phyloP scores from a whole-genome alignment of 345 rosid species.

The Clausena lansium region DNA sequence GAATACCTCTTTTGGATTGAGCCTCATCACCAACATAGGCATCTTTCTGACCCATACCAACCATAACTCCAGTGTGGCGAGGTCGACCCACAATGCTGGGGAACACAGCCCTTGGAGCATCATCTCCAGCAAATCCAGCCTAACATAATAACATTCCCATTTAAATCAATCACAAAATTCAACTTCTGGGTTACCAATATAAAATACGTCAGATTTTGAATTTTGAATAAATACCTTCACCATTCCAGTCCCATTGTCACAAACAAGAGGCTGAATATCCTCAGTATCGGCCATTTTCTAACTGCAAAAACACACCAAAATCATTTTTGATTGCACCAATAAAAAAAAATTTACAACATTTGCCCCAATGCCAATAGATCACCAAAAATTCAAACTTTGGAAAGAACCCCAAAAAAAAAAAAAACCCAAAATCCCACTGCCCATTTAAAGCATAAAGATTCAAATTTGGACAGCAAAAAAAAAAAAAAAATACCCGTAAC shows the following conservation, averaged over 20 bases:
- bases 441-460: background rate
- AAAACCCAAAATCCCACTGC: background rate
- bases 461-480: background rate
- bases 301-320: conserved; percentile 11
- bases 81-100: conserved; percentile 61
- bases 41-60: conserved; percentile 63
- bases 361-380: background rate
- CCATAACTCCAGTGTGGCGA: conserved; percentile 62
- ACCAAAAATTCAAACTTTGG: background rate
- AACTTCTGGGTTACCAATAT: background rate
- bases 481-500: background rate
- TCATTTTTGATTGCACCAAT: background rate
- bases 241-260: conserved; percentile 76
- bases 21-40: conserved; percentile 77
- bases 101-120: conserved; percentile 57
- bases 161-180: background rate
- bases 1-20: conserved; percentile 66
- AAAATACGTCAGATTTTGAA: background rate
- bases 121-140: conserved; percentile 65
- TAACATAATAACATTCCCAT: conserved; percentile 1
- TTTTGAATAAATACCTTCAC: conserved; percentile 47
- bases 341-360: background rate
- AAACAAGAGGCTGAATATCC: conserved; percentile 60
- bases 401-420: background rate
- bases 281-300: conserved; percentile 59